These are phyloP conservation scores for Hypericum perforatum DNA, from an alignment of 345 rosid genomes.

Conservation along the genomic window DNA sequence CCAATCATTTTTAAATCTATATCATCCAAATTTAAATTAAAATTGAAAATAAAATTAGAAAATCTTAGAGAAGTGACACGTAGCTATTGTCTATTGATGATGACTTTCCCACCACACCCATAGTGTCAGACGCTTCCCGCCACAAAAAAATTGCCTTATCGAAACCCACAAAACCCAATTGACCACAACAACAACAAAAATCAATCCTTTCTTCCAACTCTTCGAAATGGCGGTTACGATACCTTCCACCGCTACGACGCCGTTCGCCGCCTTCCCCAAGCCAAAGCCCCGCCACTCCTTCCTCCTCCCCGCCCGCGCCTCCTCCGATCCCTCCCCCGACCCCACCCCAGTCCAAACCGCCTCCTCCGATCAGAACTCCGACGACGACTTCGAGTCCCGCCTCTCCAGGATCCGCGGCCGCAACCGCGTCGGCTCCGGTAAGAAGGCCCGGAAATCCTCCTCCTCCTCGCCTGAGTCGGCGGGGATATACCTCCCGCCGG, in stretches of 20 bases:
- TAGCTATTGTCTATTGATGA: too few relatives aligned
- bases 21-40: too few relatives aligned
- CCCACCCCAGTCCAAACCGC: conserved; percentile 6
- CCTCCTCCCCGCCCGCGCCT: conserved; percentile 9
- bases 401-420: conserved; percentile 56
- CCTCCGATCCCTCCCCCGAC: conserved; percentile 13
- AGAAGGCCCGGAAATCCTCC: conserved; percentile 67
- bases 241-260: conserved; percentile 24
- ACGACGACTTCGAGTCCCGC: conserved; percentile 55
- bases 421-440: conserved; percentile 67
- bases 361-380: too few relatives aligned
- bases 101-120: too few relatives aligned
- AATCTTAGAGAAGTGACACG: too few relatives aligned
- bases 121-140: conserved; percentile 7
- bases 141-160: conserved; percentile 19
- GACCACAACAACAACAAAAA: neutral
- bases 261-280: conserved; percentile 32
- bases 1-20: too few relatives aligned
- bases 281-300: conserved; percentile 14
- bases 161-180: neutral
- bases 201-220: conserved; percentile 23
- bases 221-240: conserved; percentile 1
- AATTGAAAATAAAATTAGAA: too few relatives aligned
- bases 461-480: conserved; percentile 25
- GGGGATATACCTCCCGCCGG: conserved; percentile 61